phyloP scores from a whole-genome alignment of 495 filamentous ascomycete genomes.

The Aspergillus saccharolyticus region DNA sequence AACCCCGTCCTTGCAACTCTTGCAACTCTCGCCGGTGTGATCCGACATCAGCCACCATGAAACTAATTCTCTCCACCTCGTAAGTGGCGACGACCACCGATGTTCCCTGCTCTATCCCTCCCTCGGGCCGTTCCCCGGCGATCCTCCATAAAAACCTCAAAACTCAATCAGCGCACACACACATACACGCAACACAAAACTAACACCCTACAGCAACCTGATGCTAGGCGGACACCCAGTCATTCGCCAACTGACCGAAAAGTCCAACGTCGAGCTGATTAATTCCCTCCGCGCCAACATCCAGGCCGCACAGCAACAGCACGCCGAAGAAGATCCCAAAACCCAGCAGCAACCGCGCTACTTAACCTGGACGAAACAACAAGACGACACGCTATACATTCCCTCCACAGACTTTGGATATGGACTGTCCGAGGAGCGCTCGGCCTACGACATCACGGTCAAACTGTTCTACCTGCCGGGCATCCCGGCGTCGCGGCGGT shows the following conservation, averaged over 20 bases:
- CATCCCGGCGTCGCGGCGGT: slow-evolving; percentile 55
- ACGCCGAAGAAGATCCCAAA: slow-evolving; percentile 20
- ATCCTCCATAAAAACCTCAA: no score
- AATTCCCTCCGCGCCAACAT: slow-evolving; percentile 82
- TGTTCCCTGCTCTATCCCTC: slow-evolving; percentile 1
- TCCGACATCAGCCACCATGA: slow-evolving; percentile 41
- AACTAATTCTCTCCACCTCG: slow-evolving; percentile 87
- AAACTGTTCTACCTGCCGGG: slow-evolving; percentile 88
- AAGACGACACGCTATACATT: slow-evolving; percentile 61
- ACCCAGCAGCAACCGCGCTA: slow-evolving; percentile 20
- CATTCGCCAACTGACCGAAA: slow-evolving; percentile 67
- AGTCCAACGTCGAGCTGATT: slow-evolving; percentile 83
- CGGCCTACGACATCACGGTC: slow-evolving; percentile 85
- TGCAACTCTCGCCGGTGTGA: background rate
- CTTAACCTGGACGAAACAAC: slow-evolving; percentile 58
- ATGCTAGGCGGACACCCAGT: slow-evolving; percentile 73
- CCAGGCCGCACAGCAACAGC: slow-evolving; percentile 60
- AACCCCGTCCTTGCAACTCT: background rate
- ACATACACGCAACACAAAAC: no score
- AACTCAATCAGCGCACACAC: no score
- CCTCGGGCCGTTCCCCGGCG: slow-evolving; percentile 6
- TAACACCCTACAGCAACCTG: slow-evolving; percentile 61
- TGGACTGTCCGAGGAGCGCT: slow-evolving; percentile 69
- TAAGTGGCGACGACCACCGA: slow-evolving; percentile 34
- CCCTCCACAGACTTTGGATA: slow-evolving; percentile 69